phyloP scores from a whole-genome alignment of 148 eudicot species.

The Silene uniflora region DNA sequence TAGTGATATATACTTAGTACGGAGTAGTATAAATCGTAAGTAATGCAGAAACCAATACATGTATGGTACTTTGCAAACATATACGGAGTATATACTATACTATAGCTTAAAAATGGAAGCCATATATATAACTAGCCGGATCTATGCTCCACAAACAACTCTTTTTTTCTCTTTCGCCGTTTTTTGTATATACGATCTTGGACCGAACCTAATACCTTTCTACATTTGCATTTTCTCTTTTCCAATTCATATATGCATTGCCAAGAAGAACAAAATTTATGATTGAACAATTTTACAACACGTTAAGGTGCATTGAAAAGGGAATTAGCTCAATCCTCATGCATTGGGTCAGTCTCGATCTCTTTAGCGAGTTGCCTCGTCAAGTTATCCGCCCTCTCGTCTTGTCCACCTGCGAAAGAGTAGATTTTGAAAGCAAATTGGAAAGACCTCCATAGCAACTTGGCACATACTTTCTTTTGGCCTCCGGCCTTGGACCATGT shows the following conservation, averaged over 20 bases:
- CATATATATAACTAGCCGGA: neutral
- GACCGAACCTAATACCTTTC: constrained; percentile 19
- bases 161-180: constrained; percentile 5
- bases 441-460: constrained; percentile 81
- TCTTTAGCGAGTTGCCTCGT: constrained; percentile 88
- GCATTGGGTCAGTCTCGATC: constrained; percentile 65
- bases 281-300: neutral
- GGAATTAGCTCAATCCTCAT: constrained; percentile 25
- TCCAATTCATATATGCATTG: constrained; percentile 14
- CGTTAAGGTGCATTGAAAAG: neutral
- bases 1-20: neutral
- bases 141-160: neutral
- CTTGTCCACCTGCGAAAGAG: constrained; percentile 94
- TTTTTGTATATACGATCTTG: constrained; percentile 15
- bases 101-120: constrained; percentile 19
- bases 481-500: constrained; percentile 40
- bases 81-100: neutral
- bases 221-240: neutral
- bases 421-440: constrained; percentile 91
- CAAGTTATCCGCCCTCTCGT: constrained; percentile 84
- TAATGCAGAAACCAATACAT: constrained; percentile 25
- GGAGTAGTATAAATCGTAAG: neutral
- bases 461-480: constrained; percentile 51
- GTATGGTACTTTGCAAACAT: constrained; percentile 19
- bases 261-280: neutral